Evolutionary conservation across 2,329 filamentous ascomycete genomes (phyloP).

Genomic region (Aaosphaeria arxii): DNA sequence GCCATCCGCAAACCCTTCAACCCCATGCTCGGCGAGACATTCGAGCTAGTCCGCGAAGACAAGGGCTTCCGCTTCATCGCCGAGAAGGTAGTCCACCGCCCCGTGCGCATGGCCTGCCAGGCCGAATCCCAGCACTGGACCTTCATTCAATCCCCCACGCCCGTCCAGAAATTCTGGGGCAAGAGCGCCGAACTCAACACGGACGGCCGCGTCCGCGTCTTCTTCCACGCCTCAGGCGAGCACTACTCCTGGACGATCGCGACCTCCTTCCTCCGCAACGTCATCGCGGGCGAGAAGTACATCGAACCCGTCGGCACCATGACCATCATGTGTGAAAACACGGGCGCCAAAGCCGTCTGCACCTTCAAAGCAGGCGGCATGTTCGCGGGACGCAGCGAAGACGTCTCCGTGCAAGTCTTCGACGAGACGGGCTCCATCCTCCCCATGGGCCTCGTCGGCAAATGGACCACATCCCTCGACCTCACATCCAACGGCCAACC

Average conservation of each 20-base stretch:
- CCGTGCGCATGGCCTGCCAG: conserved; percentile 88
- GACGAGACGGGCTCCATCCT: conserved; percentile 64
- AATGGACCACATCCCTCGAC: conserved; percentile 76
- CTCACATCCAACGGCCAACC: conserved; percentile 61
- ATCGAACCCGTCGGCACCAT: conserved; percentile 91
- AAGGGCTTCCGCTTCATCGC: conserved; percentile 87
- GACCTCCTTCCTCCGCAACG: conserved; percentile 88
- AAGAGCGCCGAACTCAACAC: conserved; percentile 94
- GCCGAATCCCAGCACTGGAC: conserved; percentile 85
- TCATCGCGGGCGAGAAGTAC: conserved; percentile 98
- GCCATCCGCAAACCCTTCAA: conserved; percentile 96
- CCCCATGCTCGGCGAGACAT: conserved; percentile 93
- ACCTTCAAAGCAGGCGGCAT: conserved; percentile 95
- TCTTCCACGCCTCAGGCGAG: conserved; percentile 66
- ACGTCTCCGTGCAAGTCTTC: conserved; percentile 74
- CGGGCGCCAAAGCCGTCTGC: conserved; percentile 76
- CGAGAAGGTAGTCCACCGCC: conserved; percentile 91
- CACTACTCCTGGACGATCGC: conserved; percentile 85
- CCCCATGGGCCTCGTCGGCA: conserved; percentile 69
- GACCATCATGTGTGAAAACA: conserved; percentile 79
- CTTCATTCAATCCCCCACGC: conserved; percentile 80
- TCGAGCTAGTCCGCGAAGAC: conserved; percentile 84
- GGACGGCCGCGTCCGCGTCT: conserved; percentile 78
- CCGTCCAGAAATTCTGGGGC: conserved; percentile 97
- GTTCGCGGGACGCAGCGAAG: conserved; percentile 93